These are phyloP conservation scores for Penicillium sclerotiorum DNA, from an alignment of 2,329 filamentous ascomycete species.

Conservation along the genomic window DNA sequence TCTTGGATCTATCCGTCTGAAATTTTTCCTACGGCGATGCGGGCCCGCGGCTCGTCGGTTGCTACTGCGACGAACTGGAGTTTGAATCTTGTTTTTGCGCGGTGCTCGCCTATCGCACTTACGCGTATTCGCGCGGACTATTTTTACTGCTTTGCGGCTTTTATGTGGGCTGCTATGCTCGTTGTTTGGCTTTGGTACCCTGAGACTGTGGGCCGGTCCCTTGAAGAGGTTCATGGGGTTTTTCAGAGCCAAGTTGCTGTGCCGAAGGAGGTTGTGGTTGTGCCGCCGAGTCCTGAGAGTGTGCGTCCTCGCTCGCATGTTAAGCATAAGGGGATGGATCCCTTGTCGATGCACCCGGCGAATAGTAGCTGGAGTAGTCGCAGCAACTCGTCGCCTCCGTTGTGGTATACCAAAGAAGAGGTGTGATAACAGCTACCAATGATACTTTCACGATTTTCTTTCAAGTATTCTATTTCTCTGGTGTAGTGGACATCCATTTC, in stretches of 20 bases:
- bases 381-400: slow-evolving; percentile 11
- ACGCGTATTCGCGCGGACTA: slow-evolving; percentile 50
- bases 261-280: slow-evolving; percentile 1
- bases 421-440: no score
- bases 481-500: not conserved
- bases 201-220: slow-evolving; percentile 33
- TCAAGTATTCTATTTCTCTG: not conserved
- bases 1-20: slow-evolving; percentile 53
- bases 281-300: not conserved
- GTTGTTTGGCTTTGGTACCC: slow-evolving; percentile 39
- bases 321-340: slow-evolving; percentile 21
- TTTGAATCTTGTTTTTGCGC: slow-evolving; percentile 52
- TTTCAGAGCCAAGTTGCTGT: slow-evolving; percentile 13
- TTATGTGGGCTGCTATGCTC: slow-evolving; percentile 49
- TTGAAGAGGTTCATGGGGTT: slow-evolving; percentile 37
- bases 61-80: slow-evolving; percentile 52
- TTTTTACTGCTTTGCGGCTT: slow-evolving; percentile 54
- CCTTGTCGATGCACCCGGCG: slow-evolving; percentile 26
- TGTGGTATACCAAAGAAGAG: slow-evolving; percentile 15
- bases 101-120: slow-evolving; percentile 52
- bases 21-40: slow-evolving; percentile 49
- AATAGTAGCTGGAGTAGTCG: slow-evolving; percentile 17
- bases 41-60: slow-evolving; percentile 46
- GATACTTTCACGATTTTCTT: not conserved
- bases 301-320: slow-evolving; percentile 16